phyloP scores from a whole-genome alignment of 371 early-diverging fungal genomes.

The Capillidium rhysosporum region DNA sequence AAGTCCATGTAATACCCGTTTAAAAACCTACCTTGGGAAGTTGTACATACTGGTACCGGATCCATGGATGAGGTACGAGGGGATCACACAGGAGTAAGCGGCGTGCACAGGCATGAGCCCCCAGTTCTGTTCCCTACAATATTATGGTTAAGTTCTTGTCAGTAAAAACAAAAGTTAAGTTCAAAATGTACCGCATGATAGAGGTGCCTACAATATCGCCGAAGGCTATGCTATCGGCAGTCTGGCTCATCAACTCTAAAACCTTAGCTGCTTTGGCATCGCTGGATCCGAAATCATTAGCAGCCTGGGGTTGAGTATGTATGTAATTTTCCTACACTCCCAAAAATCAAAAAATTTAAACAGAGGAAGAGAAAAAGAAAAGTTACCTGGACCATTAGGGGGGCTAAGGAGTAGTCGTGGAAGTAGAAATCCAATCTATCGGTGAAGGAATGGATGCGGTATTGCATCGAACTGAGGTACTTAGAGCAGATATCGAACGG shows the following conservation, averaged over 20 bases:
- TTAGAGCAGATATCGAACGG: constrained; percentile 73
- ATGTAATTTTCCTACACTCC: constrained; percentile 29
- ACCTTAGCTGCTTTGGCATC: background rate
- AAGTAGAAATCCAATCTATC: constrained; percentile 90
- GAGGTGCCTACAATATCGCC: constrained; percentile 67
- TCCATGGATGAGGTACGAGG: constrained; percentile 61
- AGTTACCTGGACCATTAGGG: constrained; percentile 79
- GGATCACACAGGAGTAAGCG: constrained; percentile 71
- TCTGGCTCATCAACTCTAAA: constrained; percentile 44
- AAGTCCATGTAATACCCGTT: constrained; percentile 72
- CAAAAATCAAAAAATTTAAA: background rate
- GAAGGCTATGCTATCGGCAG: constrained; percentile 80
- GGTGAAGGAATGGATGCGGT: constrained; percentile 26
- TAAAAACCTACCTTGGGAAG: constrained; percentile 30
- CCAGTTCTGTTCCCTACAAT: constrained; percentile 47
- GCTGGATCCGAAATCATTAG: background rate
- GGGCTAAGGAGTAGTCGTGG: constrained; percentile 73
- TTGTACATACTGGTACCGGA: constrained; percentile 14
- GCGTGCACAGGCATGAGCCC: constrained; percentile 83
- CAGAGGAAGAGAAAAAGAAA: constrained; percentile 1
- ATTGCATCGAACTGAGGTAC: constrained; percentile 30
- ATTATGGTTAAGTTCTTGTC: background rate
- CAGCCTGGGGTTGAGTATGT: constrained; percentile 11
- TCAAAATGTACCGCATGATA: constrained; percentile 45
- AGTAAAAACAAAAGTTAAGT: constrained; percentile 2